These are phyloP conservation scores for Amoeboaphelidium occidentale DNA, from an alignment of 371 early-diverging fungal species.

Conservation along the genomic window DNA sequence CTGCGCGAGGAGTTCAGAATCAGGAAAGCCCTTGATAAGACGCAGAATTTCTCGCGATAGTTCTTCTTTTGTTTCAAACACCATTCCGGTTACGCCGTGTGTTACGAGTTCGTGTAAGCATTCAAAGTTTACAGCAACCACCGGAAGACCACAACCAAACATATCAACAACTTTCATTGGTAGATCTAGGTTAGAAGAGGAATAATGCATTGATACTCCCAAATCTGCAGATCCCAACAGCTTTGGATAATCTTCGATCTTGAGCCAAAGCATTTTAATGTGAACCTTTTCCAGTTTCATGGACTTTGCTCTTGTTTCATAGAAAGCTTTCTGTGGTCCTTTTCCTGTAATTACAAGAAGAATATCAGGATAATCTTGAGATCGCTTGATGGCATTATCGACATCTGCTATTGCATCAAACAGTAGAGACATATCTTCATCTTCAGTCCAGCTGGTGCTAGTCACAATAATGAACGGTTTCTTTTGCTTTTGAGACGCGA, in stretches of 20 bases:
- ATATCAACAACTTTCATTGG: conserved; percentile 97
- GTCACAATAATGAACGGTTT: conserved; percentile 37
- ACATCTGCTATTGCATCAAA: conserved; percentile 39
- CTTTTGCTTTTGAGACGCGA: too few relatives aligned
- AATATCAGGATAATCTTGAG: conserved; percentile 17
- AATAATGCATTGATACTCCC: conserved; percentile 71
- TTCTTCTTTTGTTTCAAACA: neutral
- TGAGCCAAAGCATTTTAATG: conserved; percentile 58
- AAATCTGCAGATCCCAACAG: conserved; percentile 66
- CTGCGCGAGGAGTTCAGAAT: too few relatives aligned
- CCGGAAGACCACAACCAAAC: conserved; percentile 86
- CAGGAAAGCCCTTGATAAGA: too few relatives aligned
- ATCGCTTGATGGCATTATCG: conserved; percentile 9
- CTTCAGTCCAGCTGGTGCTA: conserved; percentile 86
- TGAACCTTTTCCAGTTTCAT: conserved; percentile 25
- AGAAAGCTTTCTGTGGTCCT: conserved; percentile 50
- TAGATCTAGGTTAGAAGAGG: conserved; percentile 75
- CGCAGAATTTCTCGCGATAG: too few relatives aligned
- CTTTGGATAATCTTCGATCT: conserved; percentile 51
- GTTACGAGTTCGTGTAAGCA: conserved; percentile 15
- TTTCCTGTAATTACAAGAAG: conserved; percentile 76
- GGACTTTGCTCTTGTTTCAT: conserved; percentile 28
- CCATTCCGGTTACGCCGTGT: conserved; percentile 1
- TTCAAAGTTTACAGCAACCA: conserved; percentile 44
- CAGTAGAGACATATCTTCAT: conserved; percentile 71